phyloP scores from a whole-genome alignment of 257 asterid species.

The Scutellaria baicalensis region DNA sequence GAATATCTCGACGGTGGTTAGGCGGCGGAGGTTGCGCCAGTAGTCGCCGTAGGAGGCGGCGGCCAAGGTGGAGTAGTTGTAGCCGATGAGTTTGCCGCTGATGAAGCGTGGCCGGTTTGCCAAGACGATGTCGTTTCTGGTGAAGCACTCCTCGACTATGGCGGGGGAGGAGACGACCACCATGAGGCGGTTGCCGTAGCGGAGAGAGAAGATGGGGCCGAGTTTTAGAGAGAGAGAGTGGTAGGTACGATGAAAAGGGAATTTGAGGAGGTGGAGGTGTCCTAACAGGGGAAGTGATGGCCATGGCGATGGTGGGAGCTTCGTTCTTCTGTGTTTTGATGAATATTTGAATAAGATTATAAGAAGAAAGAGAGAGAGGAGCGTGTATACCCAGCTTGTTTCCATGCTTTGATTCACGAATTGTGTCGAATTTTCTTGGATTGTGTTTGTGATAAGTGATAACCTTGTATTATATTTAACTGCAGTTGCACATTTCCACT shows the following conservation, averaged over 20 bases:
- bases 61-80: slow-evolving; percentile 24
- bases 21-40: slow-evolving; percentile 57
- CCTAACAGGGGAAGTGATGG: slow-evolving; percentile 41
- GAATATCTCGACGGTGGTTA: slow-evolving; percentile 34
- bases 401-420: slow-evolving; percentile 15
- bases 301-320: slow-evolving; percentile 45
- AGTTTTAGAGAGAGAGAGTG: slow-evolving; percentile 26
- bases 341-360: background rate
- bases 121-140: slow-evolving; percentile 39
- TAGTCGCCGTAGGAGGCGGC: slow-evolving; percentile 47
- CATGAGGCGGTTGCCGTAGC: slow-evolving; percentile 36
- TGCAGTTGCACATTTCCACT: too few species aligned
- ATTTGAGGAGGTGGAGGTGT: slow-evolving; percentile 53
- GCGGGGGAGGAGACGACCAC: slow-evolving; percentile 42
- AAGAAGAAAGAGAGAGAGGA: slow-evolving; percentile 16
- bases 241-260: slow-evolving; percentile 36
- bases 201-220: slow-evolving; percentile 56
- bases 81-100: slow-evolving; percentile 38
- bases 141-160: slow-evolving; percentile 55
- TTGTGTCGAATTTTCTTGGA: background rate
- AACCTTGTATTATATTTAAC: background rate
- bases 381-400: slow-evolving; percentile 4
- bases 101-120: slow-evolving; percentile 44
- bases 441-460: background rate
- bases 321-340: background rate